These are phyloP conservation scores for Filosporella fistucella DNA, from an alignment of 495 filamentous ascomycete species.

Conservation along the genomic window DNA sequence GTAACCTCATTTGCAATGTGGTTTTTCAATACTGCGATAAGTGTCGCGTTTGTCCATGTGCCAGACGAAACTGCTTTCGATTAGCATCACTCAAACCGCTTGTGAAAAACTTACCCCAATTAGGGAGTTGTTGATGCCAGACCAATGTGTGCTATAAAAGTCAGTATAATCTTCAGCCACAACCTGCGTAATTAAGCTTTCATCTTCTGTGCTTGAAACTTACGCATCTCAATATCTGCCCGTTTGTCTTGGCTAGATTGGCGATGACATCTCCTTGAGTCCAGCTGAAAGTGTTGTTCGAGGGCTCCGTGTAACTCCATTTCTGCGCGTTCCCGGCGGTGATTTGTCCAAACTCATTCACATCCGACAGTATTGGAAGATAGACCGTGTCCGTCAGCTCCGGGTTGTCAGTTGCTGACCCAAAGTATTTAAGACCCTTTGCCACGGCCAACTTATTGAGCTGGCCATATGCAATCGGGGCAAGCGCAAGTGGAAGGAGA, in stretches of 20 bases:
- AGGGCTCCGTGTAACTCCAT: conserved; percentile 47
- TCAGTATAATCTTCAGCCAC: too few relatives aligned
- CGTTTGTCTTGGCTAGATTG: conserved; percentile 43
- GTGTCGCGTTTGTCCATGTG: conserved; percentile 49
- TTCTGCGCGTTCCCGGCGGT: conserved; percentile 33
- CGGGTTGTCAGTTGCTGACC: conserved; percentile 43
- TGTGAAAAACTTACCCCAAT: conserved; percentile 38
- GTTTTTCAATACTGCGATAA: conserved; percentile 45
- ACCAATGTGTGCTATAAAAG: conserved; percentile 45
- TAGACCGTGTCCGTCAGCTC: conserved; percentile 46
- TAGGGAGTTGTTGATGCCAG: conserved; percentile 58
- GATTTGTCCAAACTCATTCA: conserved; percentile 43
- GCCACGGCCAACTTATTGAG: conserved; percentile 27
- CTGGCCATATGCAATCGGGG: not conserved
- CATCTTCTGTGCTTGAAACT: too few relatives aligned
- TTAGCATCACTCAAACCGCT: too few relatives aligned
- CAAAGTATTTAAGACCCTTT: conserved; percentile 44
- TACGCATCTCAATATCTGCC: conserved; percentile 48
- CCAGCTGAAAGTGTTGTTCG: conserved; percentile 41
- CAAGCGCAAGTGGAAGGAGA: not conserved
- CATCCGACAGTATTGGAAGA: conserved; percentile 25
- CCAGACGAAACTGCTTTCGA: conserved; percentile 51
- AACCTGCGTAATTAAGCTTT: too few relatives aligned
- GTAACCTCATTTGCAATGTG: conserved; percentile 48
- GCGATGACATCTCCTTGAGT: conserved; percentile 47